Percentiles rank a stretch among this genome's conserved stretches.
Evolutionary conservation across 2,329 filamentous ascomycete species (phyloP).

Genomic region (Cercospora janseana): DNA sequence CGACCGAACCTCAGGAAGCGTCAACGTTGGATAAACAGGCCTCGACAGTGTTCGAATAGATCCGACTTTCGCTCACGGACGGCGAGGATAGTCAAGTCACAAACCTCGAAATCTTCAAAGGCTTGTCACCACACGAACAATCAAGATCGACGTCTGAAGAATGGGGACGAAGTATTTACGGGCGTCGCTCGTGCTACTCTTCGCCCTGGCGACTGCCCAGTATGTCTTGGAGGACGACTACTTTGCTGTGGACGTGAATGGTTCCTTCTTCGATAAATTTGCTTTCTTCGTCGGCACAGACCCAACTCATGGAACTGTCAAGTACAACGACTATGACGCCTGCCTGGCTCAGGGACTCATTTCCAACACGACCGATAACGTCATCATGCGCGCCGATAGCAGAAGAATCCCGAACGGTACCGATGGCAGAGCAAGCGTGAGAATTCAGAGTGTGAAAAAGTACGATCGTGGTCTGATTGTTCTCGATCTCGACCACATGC

Average conservation of each 20-base stretch:
- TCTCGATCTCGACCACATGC: constrained; percentile 71
- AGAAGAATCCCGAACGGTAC: constrained; percentile 42
- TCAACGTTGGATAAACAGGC: no score
- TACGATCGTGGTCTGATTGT: constrained; percentile 69
- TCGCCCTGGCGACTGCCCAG: constrained; percentile 32
- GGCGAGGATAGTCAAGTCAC: no score
- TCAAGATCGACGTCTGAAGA: no score
- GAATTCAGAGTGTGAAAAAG: constrained; percentile 63
- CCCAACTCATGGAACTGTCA: constrained; percentile 72
- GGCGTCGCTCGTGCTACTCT: no score
- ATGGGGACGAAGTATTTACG: no score
- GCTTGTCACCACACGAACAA: no score
- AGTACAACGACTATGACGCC: constrained; percentile 60
- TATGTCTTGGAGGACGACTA: constrained; percentile 50
- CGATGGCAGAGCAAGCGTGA: constrained; percentile 65
- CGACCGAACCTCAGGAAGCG: no score
- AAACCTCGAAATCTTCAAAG: no score
- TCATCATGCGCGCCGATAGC: constrained; percentile 39
- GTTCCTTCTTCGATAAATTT: constrained; percentile 53
- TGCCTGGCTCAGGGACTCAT: constrained; percentile 44
- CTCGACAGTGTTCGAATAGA: no score
- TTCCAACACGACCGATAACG: constrained; percentile 23
- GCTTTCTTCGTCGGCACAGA: constrained; percentile 56
- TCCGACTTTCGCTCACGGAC: no score
- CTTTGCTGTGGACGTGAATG: constrained; percentile 30